Conservation (phyloP, 2,329 filamentous ascomycete species). For the Diaporthe sp. region DNA sequence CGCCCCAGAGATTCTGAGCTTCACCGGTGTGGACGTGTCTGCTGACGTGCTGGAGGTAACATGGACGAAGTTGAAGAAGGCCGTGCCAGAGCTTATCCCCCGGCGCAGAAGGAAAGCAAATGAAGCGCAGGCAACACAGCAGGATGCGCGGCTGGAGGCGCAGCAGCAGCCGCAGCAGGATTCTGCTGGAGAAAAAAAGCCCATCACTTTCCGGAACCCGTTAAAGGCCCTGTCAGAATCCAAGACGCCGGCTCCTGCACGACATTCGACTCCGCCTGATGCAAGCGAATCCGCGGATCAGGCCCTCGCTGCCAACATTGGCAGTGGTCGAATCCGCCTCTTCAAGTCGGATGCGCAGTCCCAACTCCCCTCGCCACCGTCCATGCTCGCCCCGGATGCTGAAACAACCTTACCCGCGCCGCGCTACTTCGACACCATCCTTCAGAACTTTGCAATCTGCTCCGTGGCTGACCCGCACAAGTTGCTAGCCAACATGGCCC, state of each 20-base stretch:
- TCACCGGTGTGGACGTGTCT: slow-evolving; percentile 73
- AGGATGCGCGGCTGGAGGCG: slow-evolving; percentile 46
- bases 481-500: slow-evolving; percentile 67
- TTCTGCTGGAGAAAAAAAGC: slow-evolving; percentile 14
- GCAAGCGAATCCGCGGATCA: slow-evolving; percentile 28
- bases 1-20: slow-evolving; percentile 60
- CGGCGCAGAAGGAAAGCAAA: slow-evolving; percentile 15
- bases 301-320: slow-evolving; percentile 39
- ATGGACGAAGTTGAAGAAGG: slow-evolving; percentile 59
- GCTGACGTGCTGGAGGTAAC: slow-evolving; percentile 71
- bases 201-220: slow-evolving; percentile 18
- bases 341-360: slow-evolving; percentile 49
- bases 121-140: slow-evolving; percentile 28
- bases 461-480: slow-evolving; percentile 69
- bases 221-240: slow-evolving; percentile 44
- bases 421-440: slow-evolving; percentile 69
- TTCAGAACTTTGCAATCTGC: slow-evolving; percentile 76
- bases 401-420: slow-evolving; percentile 40
- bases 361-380: slow-evolving; percentile 41
- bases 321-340: slow-evolving; percentile 44
- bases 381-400: slow-evolving; percentile 41
- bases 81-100: slow-evolving; percentile 54
- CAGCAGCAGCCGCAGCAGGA: slow-evolving; percentile 34
- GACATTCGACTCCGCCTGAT: slow-evolving; percentile 18
- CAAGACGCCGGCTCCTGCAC: slow-evolving; percentile 37